Evolutionary conservation across 1,284 basidiomycete genomes (phyloP).

Genomic region (Mycocalia duriaeana): DNA sequence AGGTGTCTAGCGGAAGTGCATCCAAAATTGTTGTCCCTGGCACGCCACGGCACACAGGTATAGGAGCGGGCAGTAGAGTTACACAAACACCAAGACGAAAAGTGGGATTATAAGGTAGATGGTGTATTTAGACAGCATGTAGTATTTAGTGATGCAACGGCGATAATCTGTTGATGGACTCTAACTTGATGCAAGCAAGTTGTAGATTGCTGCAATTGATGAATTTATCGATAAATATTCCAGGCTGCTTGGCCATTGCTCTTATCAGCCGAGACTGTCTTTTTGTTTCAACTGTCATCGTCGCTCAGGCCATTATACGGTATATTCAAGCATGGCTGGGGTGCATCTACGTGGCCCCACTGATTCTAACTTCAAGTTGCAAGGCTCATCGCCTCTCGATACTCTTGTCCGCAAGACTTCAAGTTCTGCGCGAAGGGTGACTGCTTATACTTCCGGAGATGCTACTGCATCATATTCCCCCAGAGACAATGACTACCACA

Average conservation of each 20-base stretch:
- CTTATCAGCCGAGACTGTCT: background rate
- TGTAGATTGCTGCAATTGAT: background rate
- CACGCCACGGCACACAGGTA: conserved; percentile 72
- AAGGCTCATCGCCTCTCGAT: conserved; percentile 29
- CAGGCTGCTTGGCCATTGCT: background rate
- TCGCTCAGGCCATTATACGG: background rate
- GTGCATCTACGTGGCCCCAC: background rate
- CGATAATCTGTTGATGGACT: background rate
- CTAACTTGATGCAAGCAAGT: background rate
- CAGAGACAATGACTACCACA: conserved; percentile 5
- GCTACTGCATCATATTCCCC: background rate
- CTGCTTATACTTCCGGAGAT: background rate
- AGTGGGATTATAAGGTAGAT: conserved; percentile 37
- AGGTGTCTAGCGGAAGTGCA: conserved; percentile 52
- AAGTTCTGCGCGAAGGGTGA: conserved; percentile 18
- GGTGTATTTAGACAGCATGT: background rate
- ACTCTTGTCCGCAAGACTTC: conserved; percentile 33
- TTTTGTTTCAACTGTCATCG: background rate
- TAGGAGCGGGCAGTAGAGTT: conserved; percentile 59
- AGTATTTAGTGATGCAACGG: background rate
- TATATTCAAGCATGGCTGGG: background rate
- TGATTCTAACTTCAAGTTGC: conserved; percentile 10
- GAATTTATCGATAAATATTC: background rate
- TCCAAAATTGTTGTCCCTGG: conserved; percentile 75
- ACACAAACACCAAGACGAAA: conserved; percentile 60